Base-by-base conservation (phyloP, 2,329 filamentous ascomycete genomes). In the Cercospora sesami region DNA sequence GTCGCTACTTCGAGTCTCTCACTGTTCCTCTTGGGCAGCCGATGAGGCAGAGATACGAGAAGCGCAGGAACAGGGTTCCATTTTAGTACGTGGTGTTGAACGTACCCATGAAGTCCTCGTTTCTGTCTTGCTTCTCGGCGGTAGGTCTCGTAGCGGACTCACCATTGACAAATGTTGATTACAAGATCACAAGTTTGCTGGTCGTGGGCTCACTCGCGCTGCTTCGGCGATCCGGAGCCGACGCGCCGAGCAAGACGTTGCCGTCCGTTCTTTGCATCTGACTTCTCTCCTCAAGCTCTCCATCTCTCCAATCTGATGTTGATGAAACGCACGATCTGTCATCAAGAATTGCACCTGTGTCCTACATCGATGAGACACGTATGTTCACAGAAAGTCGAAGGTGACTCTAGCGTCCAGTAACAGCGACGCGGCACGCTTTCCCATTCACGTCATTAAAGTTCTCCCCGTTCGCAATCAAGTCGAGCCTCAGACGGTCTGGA, bases 401-500 rank as follows among this genome's bases (percentile, higher is more conserved):
- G 9, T 3, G 48, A 28, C 23, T 55, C 23, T 16, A 28, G 26
- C 23, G 48, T 5, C 16, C 48, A 21, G 16, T 9, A 2, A 23
- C 16, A 18, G 23, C 23, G 23, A n/a, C 48, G 14, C 48, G 48
- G 23, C 48, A 28, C 48, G 23, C 48, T 28, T 48, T 14, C 2
- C 23, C 12, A 55, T 1, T 26, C 48, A 14, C 31, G 57, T 39
- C 36, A 59, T 33, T 59, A 59, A 8, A 36, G 55, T 59, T 59
- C 55, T 36, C 30, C 30, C 31, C 5, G 12, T 14, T 5, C 9
- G 55, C 55, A 59, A 5, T 36, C 28, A 59, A 36, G 55, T 23
- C 9, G 55, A 59, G 55, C 28, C 55, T 36, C 55, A 59, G n/a
- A 36, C 55, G 55, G 28, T 59, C 55, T 59, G 55, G 30, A 59